These are phyloP conservation scores for Erodium trifolium DNA, from an alignment of 441 rosid species.

Conservation along the genomic window DNA sequence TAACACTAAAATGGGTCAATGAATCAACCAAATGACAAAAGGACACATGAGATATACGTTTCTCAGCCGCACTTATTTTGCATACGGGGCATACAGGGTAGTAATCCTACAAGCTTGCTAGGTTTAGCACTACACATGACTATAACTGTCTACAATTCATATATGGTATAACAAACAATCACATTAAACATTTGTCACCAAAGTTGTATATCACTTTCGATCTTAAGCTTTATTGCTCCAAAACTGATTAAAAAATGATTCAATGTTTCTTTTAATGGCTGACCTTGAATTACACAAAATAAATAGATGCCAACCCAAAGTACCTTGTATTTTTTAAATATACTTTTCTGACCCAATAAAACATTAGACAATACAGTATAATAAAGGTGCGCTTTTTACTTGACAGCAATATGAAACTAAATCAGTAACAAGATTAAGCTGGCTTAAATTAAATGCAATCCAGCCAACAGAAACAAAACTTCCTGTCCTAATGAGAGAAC, in stretches of 20 bases:
- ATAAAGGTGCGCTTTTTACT: neutral
- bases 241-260: neutral
- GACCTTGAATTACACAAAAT: neutral
- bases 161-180: neutral
- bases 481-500: too few species aligned
- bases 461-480: too few species aligned
- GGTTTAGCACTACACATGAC: neutral
- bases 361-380: neutral
- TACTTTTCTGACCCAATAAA: neutral
- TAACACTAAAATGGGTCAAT: too few species aligned
- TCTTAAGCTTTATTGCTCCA: neutral
- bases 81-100: too few species aligned
- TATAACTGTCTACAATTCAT: neutral
- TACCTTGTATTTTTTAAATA: too few species aligned
- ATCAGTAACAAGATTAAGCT: neutral
- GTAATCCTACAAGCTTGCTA: too few species aligned
- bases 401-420: neutral
- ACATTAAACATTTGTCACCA: neutral
- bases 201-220: neutral
- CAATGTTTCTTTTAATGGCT: neutral
- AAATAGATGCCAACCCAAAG: neutral
- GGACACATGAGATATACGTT: too few species aligned
- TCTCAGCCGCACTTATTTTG: too few species aligned
- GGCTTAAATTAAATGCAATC: neutral
- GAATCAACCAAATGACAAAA: too few species aligned